Percentiles rank a stretch among this genome's conserved stretches.
Conservation (phyloP, 1,284 basidiomycete species). For the Lentinus polychrous region DNA sequence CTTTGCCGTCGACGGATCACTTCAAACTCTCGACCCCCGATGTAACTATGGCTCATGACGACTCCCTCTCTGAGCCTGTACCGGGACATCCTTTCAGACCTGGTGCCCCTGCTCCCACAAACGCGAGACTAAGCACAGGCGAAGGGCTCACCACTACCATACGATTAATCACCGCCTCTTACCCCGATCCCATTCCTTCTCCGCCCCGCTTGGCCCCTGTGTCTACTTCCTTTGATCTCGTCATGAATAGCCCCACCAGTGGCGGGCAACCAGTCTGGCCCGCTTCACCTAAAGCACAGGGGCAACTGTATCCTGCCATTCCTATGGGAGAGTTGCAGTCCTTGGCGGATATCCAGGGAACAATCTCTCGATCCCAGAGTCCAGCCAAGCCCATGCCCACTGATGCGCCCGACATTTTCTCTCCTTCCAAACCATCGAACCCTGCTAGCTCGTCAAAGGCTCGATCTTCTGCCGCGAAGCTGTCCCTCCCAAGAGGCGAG, state of each 20-base stretch:
- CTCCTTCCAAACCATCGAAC: conserved; percentile 22
- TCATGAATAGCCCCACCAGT: conserved; percentile 43
- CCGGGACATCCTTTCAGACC: conserved; percentile 50
- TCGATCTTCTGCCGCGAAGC: conserved; percentile 3
- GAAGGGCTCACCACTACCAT: conserved; percentile 44
- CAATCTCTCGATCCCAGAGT: conserved; percentile 1
- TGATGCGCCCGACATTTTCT: conserved; percentile 30
- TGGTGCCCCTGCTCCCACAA: conserved; percentile 48
- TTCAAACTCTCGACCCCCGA: conserved; percentile 40
- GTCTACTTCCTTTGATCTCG: conserved; percentile 58
- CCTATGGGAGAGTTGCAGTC: not conserved
- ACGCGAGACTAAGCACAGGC: conserved; percentile 49
- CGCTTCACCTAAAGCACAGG: conserved; percentile 27
- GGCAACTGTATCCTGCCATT: conserved; percentile 12
- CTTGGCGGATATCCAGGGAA: not conserved
- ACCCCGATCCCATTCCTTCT: conserved; percentile 12
- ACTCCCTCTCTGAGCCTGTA: conserved; percentile 32
- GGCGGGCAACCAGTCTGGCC: conserved; percentile 32
- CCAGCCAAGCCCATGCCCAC: conserved; percentile 29
- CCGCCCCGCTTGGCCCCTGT: conserved; percentile 61
- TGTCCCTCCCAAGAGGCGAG: conserved; percentile 24
- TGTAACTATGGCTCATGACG: conserved; percentile 17
- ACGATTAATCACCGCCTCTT: conserved; percentile 45
- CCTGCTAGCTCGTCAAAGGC: conserved; percentile 4
- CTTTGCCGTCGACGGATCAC: conserved; percentile 37